These are phyloP conservation scores for Vitis labrusca DNA, from an alignment of 164 flowering plant species.

Conservation along the genomic window DNA sequence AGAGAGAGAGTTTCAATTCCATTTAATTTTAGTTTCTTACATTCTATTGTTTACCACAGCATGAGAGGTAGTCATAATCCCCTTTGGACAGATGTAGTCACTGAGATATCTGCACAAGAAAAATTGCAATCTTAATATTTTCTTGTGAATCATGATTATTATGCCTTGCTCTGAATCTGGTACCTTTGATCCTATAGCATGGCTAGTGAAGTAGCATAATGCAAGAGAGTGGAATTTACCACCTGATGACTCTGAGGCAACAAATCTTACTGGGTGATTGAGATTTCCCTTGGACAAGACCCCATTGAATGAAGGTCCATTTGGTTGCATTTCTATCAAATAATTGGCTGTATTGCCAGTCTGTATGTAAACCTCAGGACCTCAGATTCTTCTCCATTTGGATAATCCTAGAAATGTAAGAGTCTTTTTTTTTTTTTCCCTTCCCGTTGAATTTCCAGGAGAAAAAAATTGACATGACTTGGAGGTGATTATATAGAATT, in stretches of 20 bases:
- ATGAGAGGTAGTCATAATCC: no score
- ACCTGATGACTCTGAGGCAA: not conserved
- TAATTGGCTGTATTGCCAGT: not conserved
- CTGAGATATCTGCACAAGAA: not conserved
- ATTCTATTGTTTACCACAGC: no score
- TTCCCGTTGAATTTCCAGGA: slow-evolving; percentile 3
- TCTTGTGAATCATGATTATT: slow-evolving; percentile 3
- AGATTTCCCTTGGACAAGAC: not conserved
- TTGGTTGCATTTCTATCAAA: not conserved
- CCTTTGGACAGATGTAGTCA: not conserved
- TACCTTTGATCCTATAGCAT: not conserved
- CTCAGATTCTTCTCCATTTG: slow-evolving; percentile 20
- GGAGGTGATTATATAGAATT: slow-evolving; percentile 5
- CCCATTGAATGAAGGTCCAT: slow-evolving; percentile 5
- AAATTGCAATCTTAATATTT: not conserved
- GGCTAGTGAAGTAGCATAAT: not conserved
- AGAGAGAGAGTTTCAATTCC: no score
- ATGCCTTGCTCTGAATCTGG: not conserved
- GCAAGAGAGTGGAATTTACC: not conserved
- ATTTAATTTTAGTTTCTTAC: no score
- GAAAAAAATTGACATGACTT: not conserved
- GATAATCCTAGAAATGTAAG: slow-evolving; percentile 14
- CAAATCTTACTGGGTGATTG: not conserved
- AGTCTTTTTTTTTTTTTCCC: not conserved
- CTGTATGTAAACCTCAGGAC: slow-evolving; percentile 5